Evolutionary conservation across 441 rosid species (phyloP).

Genomic region (Capsella rubella): DNA sequence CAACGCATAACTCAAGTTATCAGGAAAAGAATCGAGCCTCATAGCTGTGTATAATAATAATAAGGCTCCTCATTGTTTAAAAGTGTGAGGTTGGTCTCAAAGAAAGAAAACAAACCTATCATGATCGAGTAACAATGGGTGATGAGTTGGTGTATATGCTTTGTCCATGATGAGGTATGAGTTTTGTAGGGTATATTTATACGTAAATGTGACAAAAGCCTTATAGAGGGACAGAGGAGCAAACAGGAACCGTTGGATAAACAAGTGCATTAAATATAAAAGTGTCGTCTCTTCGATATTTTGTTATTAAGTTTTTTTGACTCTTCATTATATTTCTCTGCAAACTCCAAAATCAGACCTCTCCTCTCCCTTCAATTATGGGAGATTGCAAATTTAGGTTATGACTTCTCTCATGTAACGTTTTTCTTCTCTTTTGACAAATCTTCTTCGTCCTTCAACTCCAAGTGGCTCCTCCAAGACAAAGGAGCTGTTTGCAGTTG

Average conservation of each 20-base stretch:
- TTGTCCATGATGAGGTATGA: no score
- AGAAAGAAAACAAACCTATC: neutral
- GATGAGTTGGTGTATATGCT: no score
- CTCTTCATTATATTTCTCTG: neutral
- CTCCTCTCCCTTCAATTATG: neutral
- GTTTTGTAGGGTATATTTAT: neutral
- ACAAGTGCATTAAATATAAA: slow-evolving; percentile 5
- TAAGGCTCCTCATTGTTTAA: no score
- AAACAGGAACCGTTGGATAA: slow-evolving; percentile 9
- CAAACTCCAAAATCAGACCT: neutral
- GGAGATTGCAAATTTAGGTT: neutral
- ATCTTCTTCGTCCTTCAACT: neutral
- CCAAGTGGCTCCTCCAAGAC: slow-evolving; percentile 3
- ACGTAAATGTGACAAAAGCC: slow-evolving; percentile 6
- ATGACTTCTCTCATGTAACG: neutral
- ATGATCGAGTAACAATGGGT: no score
- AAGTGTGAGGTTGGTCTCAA: no score
- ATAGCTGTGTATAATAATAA: no score
- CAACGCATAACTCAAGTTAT: neutral
- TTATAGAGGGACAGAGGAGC: slow-evolving; percentile 14
- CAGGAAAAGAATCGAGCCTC: no score
- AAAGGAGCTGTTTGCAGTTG: neutral
- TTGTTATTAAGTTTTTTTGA: no score
- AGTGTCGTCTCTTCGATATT: slow-evolving; percentile 10
- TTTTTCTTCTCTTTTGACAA: slow-evolving; percentile 1